Percentiles rank a stretch among this genome's conserved stretches.
These are phyloP conservation scores for Cladophialophora immunda DNA, from an alignment of 2,329 filamentous ascomycete species.

Conservation along the genomic window DNA sequence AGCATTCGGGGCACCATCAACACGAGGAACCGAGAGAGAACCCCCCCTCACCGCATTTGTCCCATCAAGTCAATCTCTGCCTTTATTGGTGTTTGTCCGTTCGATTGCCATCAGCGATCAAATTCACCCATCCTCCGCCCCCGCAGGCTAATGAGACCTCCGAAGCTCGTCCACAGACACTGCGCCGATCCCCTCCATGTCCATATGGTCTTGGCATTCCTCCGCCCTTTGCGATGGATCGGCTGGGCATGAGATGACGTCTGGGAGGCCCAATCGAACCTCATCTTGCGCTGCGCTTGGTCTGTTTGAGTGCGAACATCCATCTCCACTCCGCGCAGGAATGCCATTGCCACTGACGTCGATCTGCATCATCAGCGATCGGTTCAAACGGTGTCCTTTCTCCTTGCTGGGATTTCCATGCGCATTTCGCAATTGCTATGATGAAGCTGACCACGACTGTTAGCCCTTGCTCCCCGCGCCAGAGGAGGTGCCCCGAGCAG, in stretches of 20 bases:
- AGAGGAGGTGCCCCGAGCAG: neutral
- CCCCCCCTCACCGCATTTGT: neutral
- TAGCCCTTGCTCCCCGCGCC: slow-evolving; percentile 17
- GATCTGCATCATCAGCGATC: slow-evolving; percentile 23
- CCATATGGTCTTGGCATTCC: slow-evolving; percentile 10
- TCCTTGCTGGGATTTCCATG: neutral
- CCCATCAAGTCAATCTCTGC: slow-evolving; percentile 10
- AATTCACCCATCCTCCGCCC: slow-evolving; percentile 5
- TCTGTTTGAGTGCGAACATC: neutral
- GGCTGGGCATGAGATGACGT: slow-evolving; percentile 5
- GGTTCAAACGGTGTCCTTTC: neutral
- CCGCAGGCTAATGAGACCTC: neutral
- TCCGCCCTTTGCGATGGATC: neutral
- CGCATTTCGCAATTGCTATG: slow-evolving; percentile 14
- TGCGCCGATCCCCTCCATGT: slow-evolving; percentile 8
- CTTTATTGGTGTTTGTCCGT: neutral
- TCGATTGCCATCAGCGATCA: neutral
- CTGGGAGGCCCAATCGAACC: slow-evolving; percentile 8
- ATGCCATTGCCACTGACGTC: slow-evolving; percentile 34
- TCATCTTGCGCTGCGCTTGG: neutral
- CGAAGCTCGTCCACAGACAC: neutral
- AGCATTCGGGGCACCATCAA: slow-evolving; percentile 21
- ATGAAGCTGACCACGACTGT: slow-evolving; percentile 23
- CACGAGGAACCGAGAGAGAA: slow-evolving; percentile 14
- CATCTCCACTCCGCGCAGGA: slow-evolving; percentile 1